Conservation (phyloP, 208 protist genomes). For the Entamoeba invadens region DNA sequence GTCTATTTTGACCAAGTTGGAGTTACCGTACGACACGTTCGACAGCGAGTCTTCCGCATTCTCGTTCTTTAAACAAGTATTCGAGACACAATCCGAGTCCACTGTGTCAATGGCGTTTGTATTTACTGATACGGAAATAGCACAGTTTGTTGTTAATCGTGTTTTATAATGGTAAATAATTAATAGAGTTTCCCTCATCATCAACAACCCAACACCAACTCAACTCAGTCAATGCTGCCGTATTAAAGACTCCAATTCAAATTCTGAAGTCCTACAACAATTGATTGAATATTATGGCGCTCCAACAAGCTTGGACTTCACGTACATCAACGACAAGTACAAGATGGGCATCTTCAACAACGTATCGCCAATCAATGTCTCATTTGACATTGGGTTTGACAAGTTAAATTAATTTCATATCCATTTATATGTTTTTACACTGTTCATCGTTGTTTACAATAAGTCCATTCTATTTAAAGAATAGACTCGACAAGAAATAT, state of each 20-base stretch:
- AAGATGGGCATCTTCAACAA: background rate
- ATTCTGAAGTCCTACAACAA: background rate
- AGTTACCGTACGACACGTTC: background rate
- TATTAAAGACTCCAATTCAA: background rate
- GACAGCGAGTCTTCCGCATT: background rate
- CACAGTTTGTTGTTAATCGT: background rate
- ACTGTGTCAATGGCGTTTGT: background rate
- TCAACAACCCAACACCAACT: background rate
- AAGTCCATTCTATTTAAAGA: no score
- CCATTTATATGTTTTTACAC: background rate
- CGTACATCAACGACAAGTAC: background rate
- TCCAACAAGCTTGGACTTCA: background rate
- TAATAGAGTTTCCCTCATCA: background rate
- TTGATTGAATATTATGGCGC: background rate
- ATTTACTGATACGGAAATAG: background rate
- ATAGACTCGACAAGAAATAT: no score
- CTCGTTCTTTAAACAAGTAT: background rate
- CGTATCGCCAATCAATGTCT: background rate
- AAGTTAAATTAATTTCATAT: background rate
- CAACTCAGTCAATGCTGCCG: background rate
- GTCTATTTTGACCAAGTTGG: background rate
- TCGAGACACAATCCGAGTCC: background rate
- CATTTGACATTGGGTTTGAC: background rate
- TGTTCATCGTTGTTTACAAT: no score
- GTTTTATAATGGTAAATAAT: background rate